A percentile compares a stretch with the other conserved stretches of the same genome.
Evolutionary conservation across 2,329 filamentous ascomycete species (phyloP).

Genomic region (Aspergillus arachidicola): DNA sequence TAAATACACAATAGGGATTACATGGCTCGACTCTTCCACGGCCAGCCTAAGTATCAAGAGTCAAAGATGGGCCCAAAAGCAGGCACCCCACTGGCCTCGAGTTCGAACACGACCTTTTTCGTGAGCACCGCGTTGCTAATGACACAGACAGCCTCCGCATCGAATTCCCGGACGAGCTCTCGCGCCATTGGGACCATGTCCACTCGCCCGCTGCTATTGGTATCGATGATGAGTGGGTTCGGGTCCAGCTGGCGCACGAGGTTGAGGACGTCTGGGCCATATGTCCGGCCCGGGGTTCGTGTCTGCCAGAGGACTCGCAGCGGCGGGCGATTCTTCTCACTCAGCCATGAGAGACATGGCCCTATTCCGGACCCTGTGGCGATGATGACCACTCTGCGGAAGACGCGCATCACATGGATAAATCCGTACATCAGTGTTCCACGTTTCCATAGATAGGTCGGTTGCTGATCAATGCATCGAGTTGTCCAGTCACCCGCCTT

Average conservation of each 20-base stretch:
- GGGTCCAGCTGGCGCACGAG: slow-evolving; percentile 36
- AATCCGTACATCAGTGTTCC: slow-evolving; percentile 16
- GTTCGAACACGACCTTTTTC: slow-evolving; percentile 41
- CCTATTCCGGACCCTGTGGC: slow-evolving; percentile 45
- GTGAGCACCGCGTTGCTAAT: slow-evolving; percentile 42
- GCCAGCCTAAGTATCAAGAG: not conserved
- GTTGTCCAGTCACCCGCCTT: slow-evolving; percentile 28
- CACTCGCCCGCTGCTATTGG: slow-evolving; percentile 33
- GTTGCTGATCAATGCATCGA: slow-evolving; percentile 22
- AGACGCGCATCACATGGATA: slow-evolving; percentile 32
- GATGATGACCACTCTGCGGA: slow-evolving; percentile 40
- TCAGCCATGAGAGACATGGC: slow-evolving; percentile 30
- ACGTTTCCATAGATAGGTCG: slow-evolving; percentile 21
- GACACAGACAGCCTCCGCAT: slow-evolving; percentile 41
- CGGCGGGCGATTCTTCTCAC: slow-evolving; percentile 17
- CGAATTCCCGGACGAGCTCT: slow-evolving; percentile 29
- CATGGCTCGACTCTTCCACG: not conserved
- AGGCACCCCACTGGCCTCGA: slow-evolving; percentile 40
- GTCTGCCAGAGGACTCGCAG: slow-evolving; percentile 40
- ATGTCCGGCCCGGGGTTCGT: slow-evolving; percentile 36
- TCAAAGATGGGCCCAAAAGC: slow-evolving; percentile 26
- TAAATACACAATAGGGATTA: not conserved
- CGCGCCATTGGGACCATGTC: slow-evolving; percentile 32
- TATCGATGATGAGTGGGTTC: slow-evolving; percentile 39
- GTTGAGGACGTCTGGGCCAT: slow-evolving; percentile 34